These are phyloP conservation scores for Poa annua DNA, from an alignment of 176 grass and related monocot genomes.

Conservation along the genomic window DNA sequence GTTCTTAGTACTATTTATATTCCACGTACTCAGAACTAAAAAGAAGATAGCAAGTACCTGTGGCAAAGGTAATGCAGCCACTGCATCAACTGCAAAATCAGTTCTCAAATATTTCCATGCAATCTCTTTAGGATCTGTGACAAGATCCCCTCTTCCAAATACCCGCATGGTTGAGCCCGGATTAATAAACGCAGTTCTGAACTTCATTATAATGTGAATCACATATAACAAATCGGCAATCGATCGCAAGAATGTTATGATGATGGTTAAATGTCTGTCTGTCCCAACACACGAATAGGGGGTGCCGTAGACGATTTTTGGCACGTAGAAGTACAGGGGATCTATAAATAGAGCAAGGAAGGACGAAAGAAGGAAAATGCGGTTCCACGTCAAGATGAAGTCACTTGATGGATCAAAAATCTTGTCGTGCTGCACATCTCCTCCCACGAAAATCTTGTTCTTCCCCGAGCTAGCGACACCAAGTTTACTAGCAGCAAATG, in stretches of 20 bases:
- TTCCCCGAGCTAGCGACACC: constrained; percentile 47
- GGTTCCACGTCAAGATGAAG: constrained; percentile 84
- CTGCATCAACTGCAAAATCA: constrained; percentile 74
- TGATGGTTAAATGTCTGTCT: constrained; percentile 57
- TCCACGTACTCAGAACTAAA: background rate
- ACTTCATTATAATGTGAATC: constrained; percentile 83
- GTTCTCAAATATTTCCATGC: constrained; percentile 83
- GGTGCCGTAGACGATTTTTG: constrained; percentile 43
- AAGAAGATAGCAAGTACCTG: constrained; percentile 61
- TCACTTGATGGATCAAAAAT: constrained; percentile 84
- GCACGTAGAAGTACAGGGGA: constrained; percentile 94
- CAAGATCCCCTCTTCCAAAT: constrained; percentile 88
- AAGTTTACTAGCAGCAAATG: constrained; percentile 47
- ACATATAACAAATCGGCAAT: constrained; percentile 80
- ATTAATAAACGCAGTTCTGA: constrained; percentile 85
- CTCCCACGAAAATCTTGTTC: constrained; percentile 56
- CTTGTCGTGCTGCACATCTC: constrained; percentile 50
- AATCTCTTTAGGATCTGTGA: constrained; percentile 82
- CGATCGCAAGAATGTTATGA: constrained; percentile 72
- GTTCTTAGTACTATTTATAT: background rate
- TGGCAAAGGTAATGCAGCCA: constrained; percentile 87
- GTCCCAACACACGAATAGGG: constrained; percentile 57
- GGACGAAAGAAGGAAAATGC: constrained; percentile 72
- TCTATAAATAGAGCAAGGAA: constrained; percentile 86
- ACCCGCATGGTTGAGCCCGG: constrained; percentile 65